Evolutionary conservation across 2,329 filamentous ascomycete genomes (phyloP), one percentile per base, ranked within the genome.

Genomic region (Sporothrix humicola): DNA sequence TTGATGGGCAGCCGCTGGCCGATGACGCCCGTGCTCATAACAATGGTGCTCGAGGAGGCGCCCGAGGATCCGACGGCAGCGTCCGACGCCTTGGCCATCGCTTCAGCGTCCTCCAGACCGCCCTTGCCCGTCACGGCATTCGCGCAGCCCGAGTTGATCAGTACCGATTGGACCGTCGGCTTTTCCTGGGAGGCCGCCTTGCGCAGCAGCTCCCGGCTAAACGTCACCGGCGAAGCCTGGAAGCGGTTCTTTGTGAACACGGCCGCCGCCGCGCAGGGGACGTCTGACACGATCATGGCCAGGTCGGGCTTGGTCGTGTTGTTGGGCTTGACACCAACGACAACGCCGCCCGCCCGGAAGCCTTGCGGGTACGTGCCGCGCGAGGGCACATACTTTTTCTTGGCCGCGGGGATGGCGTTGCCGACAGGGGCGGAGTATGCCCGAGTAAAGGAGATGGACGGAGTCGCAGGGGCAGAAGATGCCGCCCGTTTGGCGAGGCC

Each of bases 241-340:
- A 99, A 99, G 82, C 95, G 95, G 85, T 99, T 99, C 82, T 94
- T 97, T 72, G 96, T 99, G 84, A 98, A 98, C 63, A 98, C 95
- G 7, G 94, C 96, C 0, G 95, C 94, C 10, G 92, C 95, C 7
- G 93, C 88, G 82, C 94, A 98, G 72, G 95, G 94, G 71, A 87
- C 87, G 79, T 97, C 93, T 7, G 96, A 98, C 20, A 92, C 91
- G 76, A 99, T 88, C 77, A 99, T 87, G 50, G 95, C 94, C 69
- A 99, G 88, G 81, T 99, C 96, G 46, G 95, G 94, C 82, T 95
- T 95, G 76, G 89, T 92, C 69, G 93, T 97, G 84, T 98, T 98
- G 77, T 91, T 91, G 15, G 94, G 90, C 85, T 99, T 99, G 78
- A 99, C 94, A 71, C 96, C 88, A 54, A 97, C 95, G 80, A 97